Conservation (phyloP, 1,139 yeast genomes). For the Ogataea hybrid region DNA sequence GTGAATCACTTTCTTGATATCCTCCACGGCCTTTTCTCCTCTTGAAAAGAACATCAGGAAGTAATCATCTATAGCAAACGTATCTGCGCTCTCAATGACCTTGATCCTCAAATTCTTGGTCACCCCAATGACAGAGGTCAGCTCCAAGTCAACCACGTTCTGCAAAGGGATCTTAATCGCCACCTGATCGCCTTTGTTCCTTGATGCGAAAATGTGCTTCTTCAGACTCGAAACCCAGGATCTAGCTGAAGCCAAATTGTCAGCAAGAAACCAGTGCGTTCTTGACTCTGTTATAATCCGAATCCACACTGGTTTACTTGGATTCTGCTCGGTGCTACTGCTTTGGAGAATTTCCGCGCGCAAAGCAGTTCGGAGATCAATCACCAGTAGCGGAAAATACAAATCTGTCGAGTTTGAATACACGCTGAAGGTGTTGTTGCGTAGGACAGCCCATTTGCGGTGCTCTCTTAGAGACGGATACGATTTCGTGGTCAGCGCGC, state of each 20-base stretch:
- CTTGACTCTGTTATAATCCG: conserved; percentile 55
- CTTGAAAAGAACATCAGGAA: conserved; percentile 63
- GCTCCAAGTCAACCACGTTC: conserved; percentile 62
- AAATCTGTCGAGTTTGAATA: conserved; percentile 72
- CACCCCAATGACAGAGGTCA: conserved; percentile 46
- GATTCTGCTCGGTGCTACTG: conserved; percentile 7
- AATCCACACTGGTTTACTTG: conserved; percentile 44
- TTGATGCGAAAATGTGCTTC: conserved; percentile 71
- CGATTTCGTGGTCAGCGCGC: conserved; percentile 37
- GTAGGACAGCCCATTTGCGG: conserved; percentile 76
- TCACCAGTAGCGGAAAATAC: conserved; percentile 76
- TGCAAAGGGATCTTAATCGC: conserved; percentile 73
- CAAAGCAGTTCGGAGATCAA: conserved; percentile 66
- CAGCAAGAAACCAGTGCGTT: conserved; percentile 68
- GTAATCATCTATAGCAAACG: conserved; percentile 62
- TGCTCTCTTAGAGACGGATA: conserved; percentile 32
- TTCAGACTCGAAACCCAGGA: conserved; percentile 78
- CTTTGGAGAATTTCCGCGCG: conserved; percentile 48
- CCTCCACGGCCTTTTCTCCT: conserved; percentile 35
- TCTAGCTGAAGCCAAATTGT: conserved; percentile 67
- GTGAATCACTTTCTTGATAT: conserved; percentile 27
- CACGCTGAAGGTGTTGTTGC: conserved; percentile 66
- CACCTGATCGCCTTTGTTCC: conserved; percentile 71
- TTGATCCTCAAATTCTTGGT: conserved; percentile 40
- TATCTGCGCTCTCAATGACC: conserved; percentile 49